phyloP scores from a whole-genome alignment of 306 rosid species.

The Quercus mongolica region DNA sequence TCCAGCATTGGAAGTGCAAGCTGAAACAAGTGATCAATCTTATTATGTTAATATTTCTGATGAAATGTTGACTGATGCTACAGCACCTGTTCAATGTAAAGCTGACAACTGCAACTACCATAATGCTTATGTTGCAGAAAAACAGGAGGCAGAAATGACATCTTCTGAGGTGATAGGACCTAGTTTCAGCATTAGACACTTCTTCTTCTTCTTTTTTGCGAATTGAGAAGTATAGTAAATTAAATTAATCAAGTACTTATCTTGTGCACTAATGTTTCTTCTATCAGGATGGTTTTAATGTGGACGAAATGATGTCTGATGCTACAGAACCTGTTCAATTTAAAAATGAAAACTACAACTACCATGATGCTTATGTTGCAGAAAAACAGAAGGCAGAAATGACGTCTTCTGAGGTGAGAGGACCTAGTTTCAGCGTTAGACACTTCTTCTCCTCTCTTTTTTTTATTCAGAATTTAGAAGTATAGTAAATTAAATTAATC shows the following conservation, averaged over 20 bases:
- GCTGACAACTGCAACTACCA: conserved; percentile 15
- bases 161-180: conserved; percentile 37
- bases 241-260: no score
- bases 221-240: not conserved
- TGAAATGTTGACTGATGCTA: conserved; percentile 1
- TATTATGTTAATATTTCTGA: not conserved
- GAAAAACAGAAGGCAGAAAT: conserved; percentile 17
- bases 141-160: conserved; percentile 10
- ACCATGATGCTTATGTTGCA: conserved; percentile 11
- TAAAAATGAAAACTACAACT: conserved; percentile 11
- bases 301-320: not conserved
- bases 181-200: conserved; percentile 20
- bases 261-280: no score
- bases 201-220: not conserved
- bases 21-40: not conserved
- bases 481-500: not conserved
- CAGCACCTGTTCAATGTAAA: not conserved
- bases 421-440: conserved; percentile 18
- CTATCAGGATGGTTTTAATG: conserved; percentile 12
- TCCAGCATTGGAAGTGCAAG: not conserved
- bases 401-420: conserved; percentile 37
- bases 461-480: not conserved
- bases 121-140: conserved; percentile 15
- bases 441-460: not conserved
- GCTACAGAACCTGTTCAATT: not conserved